Conservation (phyloP, 306 rosid genomes). For the Castanospermum australe region DNA sequence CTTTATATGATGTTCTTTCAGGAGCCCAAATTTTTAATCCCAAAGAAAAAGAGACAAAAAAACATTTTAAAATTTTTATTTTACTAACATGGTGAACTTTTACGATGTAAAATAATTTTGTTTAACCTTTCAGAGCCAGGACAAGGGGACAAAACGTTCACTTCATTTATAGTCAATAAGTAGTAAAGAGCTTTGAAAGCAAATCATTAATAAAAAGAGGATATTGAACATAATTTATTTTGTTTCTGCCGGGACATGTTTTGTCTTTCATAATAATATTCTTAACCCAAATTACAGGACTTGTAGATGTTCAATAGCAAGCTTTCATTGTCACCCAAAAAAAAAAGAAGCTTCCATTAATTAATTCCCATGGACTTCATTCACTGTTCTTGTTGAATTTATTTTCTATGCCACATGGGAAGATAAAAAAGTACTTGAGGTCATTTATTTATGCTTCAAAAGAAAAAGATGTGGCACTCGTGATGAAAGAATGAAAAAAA, state of each 20-base stretch:
- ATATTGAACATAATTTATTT: background rate
- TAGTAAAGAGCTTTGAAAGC: background rate
- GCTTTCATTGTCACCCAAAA: too few relatives aligned
- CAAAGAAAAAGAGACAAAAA: too few relatives aligned
- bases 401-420: background rate
- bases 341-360: too few relatives aligned
- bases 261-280: background rate
- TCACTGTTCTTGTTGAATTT: background rate
- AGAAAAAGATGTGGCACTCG: constrained; percentile 19
- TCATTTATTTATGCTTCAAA: constrained; percentile 21
- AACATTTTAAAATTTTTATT: too few relatives aligned
- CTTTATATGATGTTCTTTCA: too few relatives aligned
- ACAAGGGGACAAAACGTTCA: too few relatives aligned
- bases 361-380: background rate
- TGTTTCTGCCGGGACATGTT: background rate
- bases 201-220: background rate
- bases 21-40: too few relatives aligned
- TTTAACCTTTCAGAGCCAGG: too few relatives aligned
- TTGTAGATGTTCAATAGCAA: background rate
- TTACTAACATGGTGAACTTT: too few relatives aligned
- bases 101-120: too few relatives aligned
- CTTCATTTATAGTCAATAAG: too few relatives aligned
- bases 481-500: background rate
- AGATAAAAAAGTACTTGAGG: background rate
- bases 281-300: background rate